Conservation (phyloP, 805 yeast species). For the Allodekkera sacchari region DNA sequence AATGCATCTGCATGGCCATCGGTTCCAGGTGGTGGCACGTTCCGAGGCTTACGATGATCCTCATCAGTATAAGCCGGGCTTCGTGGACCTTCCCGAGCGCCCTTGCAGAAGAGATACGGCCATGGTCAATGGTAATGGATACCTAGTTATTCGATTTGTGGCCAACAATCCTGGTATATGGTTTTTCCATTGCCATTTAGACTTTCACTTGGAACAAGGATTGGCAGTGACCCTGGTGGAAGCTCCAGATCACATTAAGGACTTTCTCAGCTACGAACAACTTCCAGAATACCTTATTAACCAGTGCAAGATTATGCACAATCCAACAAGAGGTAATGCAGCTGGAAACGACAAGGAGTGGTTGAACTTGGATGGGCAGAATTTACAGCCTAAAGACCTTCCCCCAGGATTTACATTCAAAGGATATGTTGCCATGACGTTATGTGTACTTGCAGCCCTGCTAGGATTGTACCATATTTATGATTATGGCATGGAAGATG, state of each 20-base stretch:
- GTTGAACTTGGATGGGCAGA: conserved; percentile 53
- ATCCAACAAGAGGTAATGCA: conserved; percentile 56
- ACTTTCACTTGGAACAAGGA: conserved; percentile 81
- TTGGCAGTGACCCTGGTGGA: conserved; percentile 65
- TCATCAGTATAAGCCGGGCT: conserved; percentile 37
- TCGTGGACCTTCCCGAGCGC: conserved; percentile 39
- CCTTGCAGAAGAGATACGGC: conserved; percentile 70
- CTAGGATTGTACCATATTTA: conserved; percentile 54
- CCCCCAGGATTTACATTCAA: conserved; percentile 65
- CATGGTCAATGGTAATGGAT: conserved; percentile 58
- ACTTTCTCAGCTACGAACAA: conserved; percentile 20
- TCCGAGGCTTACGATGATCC: conserved; percentile 50
- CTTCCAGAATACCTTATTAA: conserved; percentile 41
- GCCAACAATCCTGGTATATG: conserved; percentile 91
- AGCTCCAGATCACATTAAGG: conserved; percentile 50
- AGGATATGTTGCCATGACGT: conserved; percentile 56
- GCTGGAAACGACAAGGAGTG: conserved; percentile 54
- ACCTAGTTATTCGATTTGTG: conserved; percentile 59
- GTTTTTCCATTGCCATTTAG: conserved; percentile 90
- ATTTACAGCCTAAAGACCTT: conserved; percentile 49
- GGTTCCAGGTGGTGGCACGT: conserved; percentile 72
- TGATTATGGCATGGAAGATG: conserved; percentile 59
- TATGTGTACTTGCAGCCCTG: conserved; percentile 48
- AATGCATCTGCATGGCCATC: conserved; percentile 92
- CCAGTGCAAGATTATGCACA: conserved; percentile 38